These are phyloP conservation scores for Didymellaceae sp. DNA, from an alignment of 2,329 filamentous ascomycete genomes.

Conservation along the genomic window DNA sequence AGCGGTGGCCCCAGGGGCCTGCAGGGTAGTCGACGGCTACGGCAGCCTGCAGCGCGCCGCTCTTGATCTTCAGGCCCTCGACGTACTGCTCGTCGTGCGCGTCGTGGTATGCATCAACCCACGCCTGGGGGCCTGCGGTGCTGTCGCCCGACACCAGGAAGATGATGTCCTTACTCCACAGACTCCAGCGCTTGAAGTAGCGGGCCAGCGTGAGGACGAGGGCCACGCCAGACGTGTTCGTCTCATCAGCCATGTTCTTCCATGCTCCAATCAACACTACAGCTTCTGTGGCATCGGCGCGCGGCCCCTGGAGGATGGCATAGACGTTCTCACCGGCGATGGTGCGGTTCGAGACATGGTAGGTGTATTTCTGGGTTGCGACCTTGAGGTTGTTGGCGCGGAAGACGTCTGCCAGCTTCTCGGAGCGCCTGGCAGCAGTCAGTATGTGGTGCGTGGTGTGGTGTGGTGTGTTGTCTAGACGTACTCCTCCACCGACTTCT, in stretches of 20 bases:
- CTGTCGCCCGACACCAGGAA: slow-evolving; percentile 89
- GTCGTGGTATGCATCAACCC: slow-evolving; percentile 97
- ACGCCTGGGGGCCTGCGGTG: slow-evolving; percentile 88
- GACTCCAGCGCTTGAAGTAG: slow-evolving; percentile 96
- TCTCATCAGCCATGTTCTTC: slow-evolving; percentile 77
- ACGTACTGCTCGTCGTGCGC: slow-evolving; percentile 76
- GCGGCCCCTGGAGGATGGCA: slow-evolving; percentile 87
- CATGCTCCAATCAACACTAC: slow-evolving; percentile 91
- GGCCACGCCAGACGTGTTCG: slow-evolving; percentile 87
- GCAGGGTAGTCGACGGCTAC: slow-evolving; percentile 89
- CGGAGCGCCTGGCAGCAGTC: slow-evolving; percentile 57
- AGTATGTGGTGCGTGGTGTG: not conserved
- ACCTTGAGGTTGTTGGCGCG: slow-evolving; percentile 83
- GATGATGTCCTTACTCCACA: slow-evolving; percentile 99
- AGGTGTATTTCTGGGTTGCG: slow-evolving; percentile 86
- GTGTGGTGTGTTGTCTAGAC: no score
- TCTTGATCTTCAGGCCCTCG: slow-evolving; percentile 82
- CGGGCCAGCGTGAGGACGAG: slow-evolving; percentile 85
- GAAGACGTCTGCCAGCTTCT: slow-evolving; percentile 77
- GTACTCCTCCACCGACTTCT: slow-evolving; percentile 49
- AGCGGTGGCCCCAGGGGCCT: slow-evolving; percentile 73
- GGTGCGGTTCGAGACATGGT: slow-evolving; percentile 75
- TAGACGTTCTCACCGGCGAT: slow-evolving; percentile 90
- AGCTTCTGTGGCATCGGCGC: slow-evolving; percentile 95
- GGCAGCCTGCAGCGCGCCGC: slow-evolving; percentile 89